These are phyloP conservation scores for Nemania bipapillata DNA, from an alignment of 2,329 filamentous ascomycete species.

Conservation along the genomic window DNA sequence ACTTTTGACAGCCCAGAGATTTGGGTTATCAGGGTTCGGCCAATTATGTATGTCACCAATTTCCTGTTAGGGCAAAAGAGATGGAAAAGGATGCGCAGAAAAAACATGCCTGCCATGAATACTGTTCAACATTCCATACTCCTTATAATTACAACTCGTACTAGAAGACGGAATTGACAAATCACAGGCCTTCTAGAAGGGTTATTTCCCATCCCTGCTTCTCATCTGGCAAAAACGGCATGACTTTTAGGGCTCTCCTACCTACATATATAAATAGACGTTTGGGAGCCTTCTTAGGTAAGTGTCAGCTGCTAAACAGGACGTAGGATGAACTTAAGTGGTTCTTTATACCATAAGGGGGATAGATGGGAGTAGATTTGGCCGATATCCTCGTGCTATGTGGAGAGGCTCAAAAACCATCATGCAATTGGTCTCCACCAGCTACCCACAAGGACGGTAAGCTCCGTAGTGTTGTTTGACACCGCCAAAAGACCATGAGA, in stretches of 20 bases:
- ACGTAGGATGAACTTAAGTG: neutral
- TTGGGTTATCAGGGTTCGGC: neutral
- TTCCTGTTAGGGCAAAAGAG: conserved; percentile 1
- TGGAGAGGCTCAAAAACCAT: conserved; percentile 17
- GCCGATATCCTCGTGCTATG: neutral
- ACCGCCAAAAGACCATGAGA: neutral
- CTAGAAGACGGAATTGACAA: neutral
- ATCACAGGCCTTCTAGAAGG: neutral
- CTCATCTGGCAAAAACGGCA: neutral
- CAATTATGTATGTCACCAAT: neutral
- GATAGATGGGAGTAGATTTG: conserved; percentile 9
- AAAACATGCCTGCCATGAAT: neutral
- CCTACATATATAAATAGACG: neutral
- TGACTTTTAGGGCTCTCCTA: neutral
- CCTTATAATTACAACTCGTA: neutral
- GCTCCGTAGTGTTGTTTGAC: conserved; percentile 7
- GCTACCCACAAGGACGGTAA: conserved; percentile 13
- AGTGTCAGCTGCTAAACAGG: conserved; percentile 6
- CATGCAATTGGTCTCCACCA: neutral
- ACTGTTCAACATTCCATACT: neutral
- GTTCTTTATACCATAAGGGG: neutral
- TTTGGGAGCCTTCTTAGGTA: neutral
- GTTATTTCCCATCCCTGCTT: neutral
- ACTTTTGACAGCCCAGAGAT: neutral
- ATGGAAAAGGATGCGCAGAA: neutral